phyloP scores from a whole-genome alignment of 129 eudicot genomes.

The Helichrysum umbraculigerum region DNA sequence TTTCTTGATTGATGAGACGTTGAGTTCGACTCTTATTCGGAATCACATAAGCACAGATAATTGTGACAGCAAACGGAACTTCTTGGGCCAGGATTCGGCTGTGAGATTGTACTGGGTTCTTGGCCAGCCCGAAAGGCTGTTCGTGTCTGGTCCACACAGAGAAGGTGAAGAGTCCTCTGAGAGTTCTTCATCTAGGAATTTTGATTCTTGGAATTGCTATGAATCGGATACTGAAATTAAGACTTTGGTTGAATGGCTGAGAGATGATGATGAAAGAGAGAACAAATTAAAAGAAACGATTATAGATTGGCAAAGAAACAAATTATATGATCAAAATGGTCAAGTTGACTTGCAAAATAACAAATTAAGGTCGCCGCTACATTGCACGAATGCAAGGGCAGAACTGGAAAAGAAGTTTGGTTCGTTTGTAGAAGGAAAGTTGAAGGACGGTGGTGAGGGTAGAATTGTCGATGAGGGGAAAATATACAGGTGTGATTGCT shows the following conservation, averaged over 20 bases:
- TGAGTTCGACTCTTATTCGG: constrained; percentile 53
- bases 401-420: constrained; percentile 57
- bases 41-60: constrained; percentile 60
- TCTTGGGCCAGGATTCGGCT: constrained; percentile 74
- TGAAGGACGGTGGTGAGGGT: too few species aligned
- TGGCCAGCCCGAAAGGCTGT: constrained; percentile 46
- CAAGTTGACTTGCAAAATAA: constrained; percentile 18
- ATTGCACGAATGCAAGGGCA: constrained; percentile 52
- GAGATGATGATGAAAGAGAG: constrained; percentile 56
- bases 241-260: constrained; percentile 65
- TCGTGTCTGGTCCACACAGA: constrained; percentile 39
- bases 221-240: constrained; percentile 62
- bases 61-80: constrained; percentile 57
- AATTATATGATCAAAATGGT: constrained; percentile 30
- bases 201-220: constrained; percentile 64
- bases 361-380: constrained; percentile 30
- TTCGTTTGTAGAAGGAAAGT: constrained; percentile 7
- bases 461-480: constrained; percentile 22
- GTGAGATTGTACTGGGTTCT: constrained; percentile 79
- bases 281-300: constrained; percentile 66
- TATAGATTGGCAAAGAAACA: constrained; percentile 49
- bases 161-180: constrained; percentile 23
- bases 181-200: constrained; percentile 24
- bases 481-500: constrained; percentile 69
- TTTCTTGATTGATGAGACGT: constrained; percentile 75